Conservation (phyloP, 805 yeast genomes). For the Suhomyces kilbournensis region DNA sequence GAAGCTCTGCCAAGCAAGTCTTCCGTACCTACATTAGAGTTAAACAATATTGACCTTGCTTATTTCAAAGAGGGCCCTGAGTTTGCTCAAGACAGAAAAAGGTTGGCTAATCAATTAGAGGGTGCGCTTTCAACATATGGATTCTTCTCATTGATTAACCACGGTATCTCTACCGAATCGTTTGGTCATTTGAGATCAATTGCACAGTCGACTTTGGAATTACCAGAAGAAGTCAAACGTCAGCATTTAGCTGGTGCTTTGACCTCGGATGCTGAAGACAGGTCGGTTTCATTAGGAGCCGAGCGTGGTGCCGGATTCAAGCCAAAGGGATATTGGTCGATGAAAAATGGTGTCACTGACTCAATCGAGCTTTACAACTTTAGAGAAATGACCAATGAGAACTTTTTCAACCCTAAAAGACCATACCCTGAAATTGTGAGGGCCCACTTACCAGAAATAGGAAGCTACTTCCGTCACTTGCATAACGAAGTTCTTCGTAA, state of each 20-base stretch:
- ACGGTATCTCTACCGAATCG: slow-evolving; percentile 34
- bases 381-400: slow-evolving; percentile 22
- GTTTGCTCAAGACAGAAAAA: slow-evolving; percentile 23
- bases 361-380: slow-evolving; percentile 28
- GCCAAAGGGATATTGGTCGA: slow-evolving; percentile 30
- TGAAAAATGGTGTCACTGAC: slow-evolving; percentile 28
- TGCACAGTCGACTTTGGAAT: slow-evolving; percentile 40
- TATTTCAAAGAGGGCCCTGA: slow-evolving; percentile 36
- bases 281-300: slow-evolving; percentile 24
- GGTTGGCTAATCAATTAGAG: slow-evolving; percentile 38
- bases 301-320: slow-evolving; percentile 30
- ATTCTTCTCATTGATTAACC: slow-evolving; percentile 42
- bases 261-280: slow-evolving; percentile 26
- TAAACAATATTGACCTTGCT: slow-evolving; percentile 36
- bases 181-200: slow-evolving; percentile 37
- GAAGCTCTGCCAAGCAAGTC: slow-evolving; percentile 23
- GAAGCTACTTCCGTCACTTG: slow-evolving; percentile 20
- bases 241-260: slow-evolving; percentile 40
- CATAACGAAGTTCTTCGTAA: slow-evolving; percentile 22
- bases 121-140: slow-evolving; percentile 41
- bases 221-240: slow-evolving; percentile 39
- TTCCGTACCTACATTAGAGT: slow-evolving; percentile 20
- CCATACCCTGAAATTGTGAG: slow-evolving; percentile 24
- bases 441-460: slow-evolving; percentile 22
- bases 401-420: slow-evolving; percentile 17